phyloP scores from a whole-genome alignment of 768 basidiomycete species.

The Boletus rubescentipes region DNA sequence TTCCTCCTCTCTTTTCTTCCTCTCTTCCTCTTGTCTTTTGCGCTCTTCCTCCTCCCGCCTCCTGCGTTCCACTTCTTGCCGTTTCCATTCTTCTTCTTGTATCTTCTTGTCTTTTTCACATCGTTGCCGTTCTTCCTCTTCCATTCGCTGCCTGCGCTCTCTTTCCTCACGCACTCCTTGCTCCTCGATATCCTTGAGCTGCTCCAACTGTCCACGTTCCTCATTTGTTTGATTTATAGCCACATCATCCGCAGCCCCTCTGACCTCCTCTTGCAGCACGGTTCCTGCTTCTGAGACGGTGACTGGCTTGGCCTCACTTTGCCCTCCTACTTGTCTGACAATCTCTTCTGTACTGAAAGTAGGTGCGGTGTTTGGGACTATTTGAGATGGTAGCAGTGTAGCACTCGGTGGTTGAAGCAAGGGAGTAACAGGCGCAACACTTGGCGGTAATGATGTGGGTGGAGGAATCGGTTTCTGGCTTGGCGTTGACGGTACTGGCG shows the following conservation, averaged over 20 bases:
- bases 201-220: not conserved
- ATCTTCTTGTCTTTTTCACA: conserved; percentile 11
- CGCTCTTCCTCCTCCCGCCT: not conserved
- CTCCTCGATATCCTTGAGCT: not conserved
- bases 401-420: conserved; percentile 13
- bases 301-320: not conserved
- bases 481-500: not conserved
- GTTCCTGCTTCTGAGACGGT: not conserved
- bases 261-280: not conserved
- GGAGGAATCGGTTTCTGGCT: conserved; percentile 13
- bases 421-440: conserved; percentile 9
- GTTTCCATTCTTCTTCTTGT: not conserved
- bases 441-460: conserved; percentile 1
- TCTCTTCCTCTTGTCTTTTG: not conserved
- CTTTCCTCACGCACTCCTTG: not conserved
- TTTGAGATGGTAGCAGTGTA: conserved; percentile 20
- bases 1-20: conserved; percentile 19
- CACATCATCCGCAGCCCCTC: not conserved
- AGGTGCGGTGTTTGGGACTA: not conserved
- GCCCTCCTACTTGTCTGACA: conserved; percentile 40
- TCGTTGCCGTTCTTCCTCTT: conserved; percentile 1
- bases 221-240: conserved; percentile 18
- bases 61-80: not conserved
- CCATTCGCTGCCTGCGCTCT: not conserved
- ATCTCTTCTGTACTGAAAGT: conserved; percentile 29